Evolutionary conservation across 1,284 basidiomycete genomes (phyloP).

Genomic region (Leccinum angustisporum): DNA sequence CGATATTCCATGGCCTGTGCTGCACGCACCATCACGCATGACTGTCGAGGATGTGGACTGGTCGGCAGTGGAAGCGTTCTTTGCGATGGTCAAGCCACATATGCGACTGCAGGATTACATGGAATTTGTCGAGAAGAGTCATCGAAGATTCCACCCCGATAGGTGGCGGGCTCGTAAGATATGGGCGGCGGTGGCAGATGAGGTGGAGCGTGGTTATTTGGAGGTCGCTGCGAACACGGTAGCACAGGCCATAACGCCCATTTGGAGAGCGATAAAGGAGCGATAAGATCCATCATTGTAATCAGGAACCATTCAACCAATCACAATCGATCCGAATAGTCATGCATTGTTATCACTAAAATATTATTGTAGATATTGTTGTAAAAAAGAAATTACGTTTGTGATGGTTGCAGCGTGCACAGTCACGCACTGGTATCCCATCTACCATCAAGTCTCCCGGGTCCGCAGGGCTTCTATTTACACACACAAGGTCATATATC

Average conservation of each 20-base stretch:
- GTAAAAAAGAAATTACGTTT: background rate
- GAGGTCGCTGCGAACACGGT: constrained; percentile 37
- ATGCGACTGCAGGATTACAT: constrained; percentile 62
- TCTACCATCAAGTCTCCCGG: background rate
- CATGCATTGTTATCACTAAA: background rate
- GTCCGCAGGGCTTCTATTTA: background rate
- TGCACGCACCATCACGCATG: constrained; percentile 50
- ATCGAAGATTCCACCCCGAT: constrained; percentile 48
- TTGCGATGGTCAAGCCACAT: constrained; percentile 46
- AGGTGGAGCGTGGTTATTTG: constrained; percentile 31
- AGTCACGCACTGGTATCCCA: background rate
- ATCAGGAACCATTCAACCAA: background rate
- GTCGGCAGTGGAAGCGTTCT: constrained; percentile 69
- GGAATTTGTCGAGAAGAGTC: constrained; percentile 63
- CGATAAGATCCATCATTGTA: constrained; percentile 11
- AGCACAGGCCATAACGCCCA: constrained; percentile 34
- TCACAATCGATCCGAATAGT: background rate
- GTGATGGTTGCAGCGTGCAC: background rate
- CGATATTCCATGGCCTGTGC: constrained; percentile 70
- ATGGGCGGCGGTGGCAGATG: constrained; percentile 33
- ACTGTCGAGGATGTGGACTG: constrained; percentile 66
- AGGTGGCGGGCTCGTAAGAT: constrained; percentile 36
- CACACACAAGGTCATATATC: background rate
- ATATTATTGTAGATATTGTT: too few species aligned
- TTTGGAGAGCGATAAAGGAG: constrained; percentile 30